Percentiles rank a stretch among this genome's conserved stretches.
These are phyloP conservation scores for Massarina eburnea DNA, from an alignment of 2,329 filamentous ascomycete genomes.

Conservation along the genomic window DNA sequence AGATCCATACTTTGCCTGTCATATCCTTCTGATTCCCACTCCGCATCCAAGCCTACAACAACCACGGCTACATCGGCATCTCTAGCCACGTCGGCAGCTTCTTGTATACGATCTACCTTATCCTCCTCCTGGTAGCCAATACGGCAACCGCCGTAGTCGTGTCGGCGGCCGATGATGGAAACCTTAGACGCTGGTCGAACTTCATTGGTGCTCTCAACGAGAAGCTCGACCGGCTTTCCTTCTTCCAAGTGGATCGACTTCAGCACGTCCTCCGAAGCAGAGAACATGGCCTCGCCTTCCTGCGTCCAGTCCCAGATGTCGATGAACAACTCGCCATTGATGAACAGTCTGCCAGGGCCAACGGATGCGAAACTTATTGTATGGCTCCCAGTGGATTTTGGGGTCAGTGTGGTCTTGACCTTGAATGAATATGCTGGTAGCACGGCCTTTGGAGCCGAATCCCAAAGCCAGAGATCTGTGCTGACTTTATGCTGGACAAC, in stretches of 20 bases:
- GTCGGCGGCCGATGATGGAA: conserved; percentile 57
- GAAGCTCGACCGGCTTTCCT: conserved; percentile 61
- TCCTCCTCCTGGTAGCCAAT: conserved; percentile 71
- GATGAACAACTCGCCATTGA: conserved; percentile 61
- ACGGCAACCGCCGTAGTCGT: conserved; percentile 70
- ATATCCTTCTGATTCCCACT: conserved; percentile 74
- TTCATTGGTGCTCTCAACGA: conserved; percentile 67
- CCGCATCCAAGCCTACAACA: conserved; percentile 74
- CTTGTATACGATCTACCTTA: conserved; percentile 55
- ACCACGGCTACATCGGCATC: conserved; percentile 76
- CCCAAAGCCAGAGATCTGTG: conserved; percentile 71
- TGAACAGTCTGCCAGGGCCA: conserved; percentile 62
- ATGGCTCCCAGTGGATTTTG: conserved; percentile 62
- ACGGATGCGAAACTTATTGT: conserved; percentile 70
- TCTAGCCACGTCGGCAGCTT: conserved; percentile 68
- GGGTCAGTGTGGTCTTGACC: conserved; percentile 62
- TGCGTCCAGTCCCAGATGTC: conserved; percentile 72
- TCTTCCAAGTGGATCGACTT: conserved; percentile 63
- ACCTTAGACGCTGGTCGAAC: conserved; percentile 64
- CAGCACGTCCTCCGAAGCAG: conserved; percentile 65
- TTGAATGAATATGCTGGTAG: conserved; percentile 66
- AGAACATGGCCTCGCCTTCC: conserved; percentile 71
- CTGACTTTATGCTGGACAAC: conserved; percentile 62
- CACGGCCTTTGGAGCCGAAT: conserved; percentile 64
- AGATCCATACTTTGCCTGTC: conserved; percentile 66